Evolutionary conservation across 441 rosid genomes (phyloP).

Genomic region (Populus hybrid): DNA sequence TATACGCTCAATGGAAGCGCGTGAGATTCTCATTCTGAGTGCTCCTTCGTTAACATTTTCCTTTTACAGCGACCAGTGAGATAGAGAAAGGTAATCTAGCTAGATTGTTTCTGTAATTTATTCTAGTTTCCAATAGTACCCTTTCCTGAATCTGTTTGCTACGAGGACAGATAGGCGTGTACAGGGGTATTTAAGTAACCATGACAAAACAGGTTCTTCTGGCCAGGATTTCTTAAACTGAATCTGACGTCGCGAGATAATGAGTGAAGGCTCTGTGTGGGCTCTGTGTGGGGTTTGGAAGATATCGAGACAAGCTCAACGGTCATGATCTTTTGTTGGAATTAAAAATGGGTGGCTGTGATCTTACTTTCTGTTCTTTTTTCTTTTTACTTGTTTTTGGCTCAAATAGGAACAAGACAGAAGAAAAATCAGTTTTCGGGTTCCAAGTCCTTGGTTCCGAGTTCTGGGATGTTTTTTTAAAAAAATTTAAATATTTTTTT

Average conservation of each 20-base stretch:
- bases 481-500: too few relatives aligned
- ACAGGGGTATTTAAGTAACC: too few relatives aligned
- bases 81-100: conserved; percentile 46
- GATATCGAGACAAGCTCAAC: conserved; percentile 49
- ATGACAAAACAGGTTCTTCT: conserved; percentile 28
- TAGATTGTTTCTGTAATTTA: conserved; percentile 36
- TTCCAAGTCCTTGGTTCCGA: background rate
- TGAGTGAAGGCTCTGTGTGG: conserved; percentile 37
- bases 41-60: conserved; percentile 22
- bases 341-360: conserved; percentile 14
- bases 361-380: background rate
- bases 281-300: conserved; percentile 31
- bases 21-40: conserved; percentile 1
- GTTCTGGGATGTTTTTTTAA: too few relatives aligned
- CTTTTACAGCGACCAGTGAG: conserved; percentile 44
- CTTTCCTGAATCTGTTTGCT: conserved; percentile 3
- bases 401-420: too few relatives aligned
- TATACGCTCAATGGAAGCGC: background rate
- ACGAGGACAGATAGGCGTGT: background rate
- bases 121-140: conserved; percentile 18
- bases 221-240: conserved; percentile 46
- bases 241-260: conserved; percentile 59
- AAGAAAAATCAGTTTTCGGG: background rate
- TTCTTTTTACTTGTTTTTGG: background rate
- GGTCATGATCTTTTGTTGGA: conserved; percentile 40